A percentile compares a stretch with the other conserved stretches of the same genome.
Evolutionary conservation across 148 eudicot species (phyloP).

Genomic region (Linanthus parryae): DNA sequence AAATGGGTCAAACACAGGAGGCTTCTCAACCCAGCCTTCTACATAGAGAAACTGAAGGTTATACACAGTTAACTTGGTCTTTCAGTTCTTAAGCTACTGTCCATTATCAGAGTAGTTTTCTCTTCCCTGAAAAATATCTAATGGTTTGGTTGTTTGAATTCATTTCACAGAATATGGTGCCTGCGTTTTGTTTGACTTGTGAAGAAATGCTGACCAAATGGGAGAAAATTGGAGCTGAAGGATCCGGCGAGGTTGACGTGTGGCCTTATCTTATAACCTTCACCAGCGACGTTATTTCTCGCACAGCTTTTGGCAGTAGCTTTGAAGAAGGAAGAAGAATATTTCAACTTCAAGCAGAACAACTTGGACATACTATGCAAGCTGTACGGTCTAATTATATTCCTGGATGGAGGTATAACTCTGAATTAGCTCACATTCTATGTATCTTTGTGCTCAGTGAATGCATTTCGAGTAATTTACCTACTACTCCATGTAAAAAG

Average conservation of each 20-base stretch:
- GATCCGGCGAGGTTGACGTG: conserved; percentile 24
- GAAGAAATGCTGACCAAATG: conserved; percentile 8
- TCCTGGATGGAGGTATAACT: conserved; percentile 30
- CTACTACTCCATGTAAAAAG: too few species aligned
- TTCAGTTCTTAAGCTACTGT: too few species aligned
- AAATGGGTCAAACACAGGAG: conserved; percentile 43
- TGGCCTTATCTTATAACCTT: conserved; percentile 20
- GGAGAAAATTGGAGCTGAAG: conserved; percentile 19
- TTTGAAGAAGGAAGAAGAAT: conserved; percentile 23
- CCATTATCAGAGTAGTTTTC: too few species aligned
- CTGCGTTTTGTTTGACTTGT: conserved; percentile 9
- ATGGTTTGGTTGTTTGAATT: too few species aligned
- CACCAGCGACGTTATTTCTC: conserved; percentile 25
- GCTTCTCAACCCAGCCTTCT: conserved; percentile 45
- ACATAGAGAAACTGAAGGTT: conserved; percentile 53
- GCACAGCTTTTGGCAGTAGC: conserved; percentile 12
- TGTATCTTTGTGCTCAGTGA: too few species aligned
- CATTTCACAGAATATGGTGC: conserved; percentile 11
- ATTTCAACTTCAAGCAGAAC: conserved; percentile 23
- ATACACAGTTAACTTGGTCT: neutral
- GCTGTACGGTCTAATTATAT: conserved; percentile 12
- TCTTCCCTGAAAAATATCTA: too few species aligned
- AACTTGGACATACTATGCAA: neutral
- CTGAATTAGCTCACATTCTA: too few species aligned
- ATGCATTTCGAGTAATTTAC: too few species aligned